These are phyloP conservation scores for Nyssa sinensis DNA, from an alignment of 148 eudicot species.

Conservation along the genomic window DNA sequence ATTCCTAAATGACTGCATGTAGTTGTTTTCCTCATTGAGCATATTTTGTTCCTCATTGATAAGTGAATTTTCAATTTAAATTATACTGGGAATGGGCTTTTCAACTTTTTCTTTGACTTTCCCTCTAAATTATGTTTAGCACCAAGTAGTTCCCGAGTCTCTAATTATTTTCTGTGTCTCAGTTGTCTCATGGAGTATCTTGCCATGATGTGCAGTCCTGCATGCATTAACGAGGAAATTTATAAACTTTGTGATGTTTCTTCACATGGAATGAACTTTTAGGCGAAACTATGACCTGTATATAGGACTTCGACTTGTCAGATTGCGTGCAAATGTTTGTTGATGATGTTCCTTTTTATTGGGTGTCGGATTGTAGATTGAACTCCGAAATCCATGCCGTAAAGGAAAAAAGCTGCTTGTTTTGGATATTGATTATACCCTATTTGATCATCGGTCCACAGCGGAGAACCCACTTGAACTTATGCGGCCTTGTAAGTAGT, in stretches of 20 bases:
- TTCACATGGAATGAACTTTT: neutral
- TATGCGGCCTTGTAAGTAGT: slow-evolving; percentile 93
- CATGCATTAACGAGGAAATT: neutral
- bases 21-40: too few species aligned
- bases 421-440: slow-evolving; percentile 91
- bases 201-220: neutral
- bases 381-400: slow-evolving; percentile 84
- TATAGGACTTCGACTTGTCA: neutral
- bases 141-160: neutral
- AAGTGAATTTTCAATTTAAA: too few species aligned
- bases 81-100: too few species aligned
- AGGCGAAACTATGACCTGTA: neutral
- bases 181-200: neutral
- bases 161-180: neutral
- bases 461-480: slow-evolving; percentile 91
- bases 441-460: slow-evolving; percentile 94
- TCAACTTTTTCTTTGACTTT: too few species aligned
- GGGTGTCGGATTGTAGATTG: slow-evolving; percentile 47
- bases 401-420: slow-evolving; percentile 93
- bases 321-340: neutral
- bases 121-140: neutral
- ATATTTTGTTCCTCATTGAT: too few species aligned
- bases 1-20: too few species aligned
- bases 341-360: neutral
- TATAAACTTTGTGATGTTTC: neutral